Evolutionary conservation across 495 filamentous ascomycete genomes (phyloP), one percentile per base, ranked within the genome.

Genomic region (Geopyxis carbonaria): DNA sequence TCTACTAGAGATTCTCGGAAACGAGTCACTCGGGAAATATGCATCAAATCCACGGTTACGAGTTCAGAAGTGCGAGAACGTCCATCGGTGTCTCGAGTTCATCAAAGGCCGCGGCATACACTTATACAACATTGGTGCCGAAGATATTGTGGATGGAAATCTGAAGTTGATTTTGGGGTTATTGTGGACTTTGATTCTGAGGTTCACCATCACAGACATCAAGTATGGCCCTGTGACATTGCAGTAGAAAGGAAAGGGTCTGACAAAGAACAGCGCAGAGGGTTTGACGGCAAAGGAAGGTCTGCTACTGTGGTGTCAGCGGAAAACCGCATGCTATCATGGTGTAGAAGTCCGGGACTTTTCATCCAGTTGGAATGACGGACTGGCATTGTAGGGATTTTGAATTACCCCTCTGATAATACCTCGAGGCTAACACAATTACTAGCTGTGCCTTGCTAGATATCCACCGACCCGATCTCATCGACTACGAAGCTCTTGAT

Each of bases 171-270:
- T 97, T 44, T 64, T 97, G 18, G 89, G 89, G 16, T 64, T 97
- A 37, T 92, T 97, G 52, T 97, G 89, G 89, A 94, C 85, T 14
- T 65, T 97, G 22, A 97, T 97, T 77, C 62, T 93, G 45, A 66
- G 91, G 29, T 97, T 97, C 58, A 97, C 89, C 37, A 95, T 97
- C 59, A 93, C 78, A 55, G 86, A 95, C 61, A 97, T 95, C 65
- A 94, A 91, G 50, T 53, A 22, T 33, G 44, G 3, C 15, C 23
- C n/a, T 11, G 31, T n/a, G 7, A 10, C 27, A 15, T 2, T 15
- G 27, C 11, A 15, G 27, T 15, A 15, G 11, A 15, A 15, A 30
- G 27, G 15, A 22, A 14, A 2, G 39, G 5, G 18, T 16, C 23
- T 40, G 24, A 30, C 15, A n/a, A 16, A 22, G 10, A n/a, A 33